Conservation (phyloP, 225 moss, liverwort and hornwort genomes). For the Pseudisothecium myosuroides region DNA sequence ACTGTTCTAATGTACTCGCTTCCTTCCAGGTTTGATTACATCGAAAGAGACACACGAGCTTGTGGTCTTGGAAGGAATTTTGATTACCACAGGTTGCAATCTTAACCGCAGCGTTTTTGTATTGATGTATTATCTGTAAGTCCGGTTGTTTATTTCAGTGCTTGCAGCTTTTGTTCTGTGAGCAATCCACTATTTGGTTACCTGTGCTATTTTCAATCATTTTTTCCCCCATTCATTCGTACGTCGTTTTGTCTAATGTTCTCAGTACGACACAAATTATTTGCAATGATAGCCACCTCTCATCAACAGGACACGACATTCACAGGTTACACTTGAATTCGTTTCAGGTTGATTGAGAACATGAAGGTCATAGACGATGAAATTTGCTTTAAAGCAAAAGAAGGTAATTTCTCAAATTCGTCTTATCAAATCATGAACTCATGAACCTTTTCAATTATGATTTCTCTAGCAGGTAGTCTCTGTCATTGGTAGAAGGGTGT, state of each 20-base stretch:
- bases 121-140: neutral
- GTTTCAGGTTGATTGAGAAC: conserved; percentile 73
- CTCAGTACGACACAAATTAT: neutral
- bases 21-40: conserved; percentile 74
- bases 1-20: neutral
- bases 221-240: neutral
- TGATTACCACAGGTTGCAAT: conserved; percentile 46
- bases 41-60: conserved; percentile 84
- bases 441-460: neutral
- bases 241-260: neutral
- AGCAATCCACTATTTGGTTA: neutral
- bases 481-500: neutral
- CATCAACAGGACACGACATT: neutral
- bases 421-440: neutral
- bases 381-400: conserved; percentile 83
- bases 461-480: neutral
- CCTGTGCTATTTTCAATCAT: neutral
- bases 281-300: neutral
- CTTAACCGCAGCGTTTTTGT: neutral
- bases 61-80: conserved; percentile 77
- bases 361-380: conserved; percentile 92
- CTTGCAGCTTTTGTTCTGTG: neutral
- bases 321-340: neutral
- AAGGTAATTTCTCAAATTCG: conserved; percentile 26
- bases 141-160: neutral